Conservation (phyloP, 2,329 filamentous ascomycete genomes). For the Botrytis byssoidea region DNA sequence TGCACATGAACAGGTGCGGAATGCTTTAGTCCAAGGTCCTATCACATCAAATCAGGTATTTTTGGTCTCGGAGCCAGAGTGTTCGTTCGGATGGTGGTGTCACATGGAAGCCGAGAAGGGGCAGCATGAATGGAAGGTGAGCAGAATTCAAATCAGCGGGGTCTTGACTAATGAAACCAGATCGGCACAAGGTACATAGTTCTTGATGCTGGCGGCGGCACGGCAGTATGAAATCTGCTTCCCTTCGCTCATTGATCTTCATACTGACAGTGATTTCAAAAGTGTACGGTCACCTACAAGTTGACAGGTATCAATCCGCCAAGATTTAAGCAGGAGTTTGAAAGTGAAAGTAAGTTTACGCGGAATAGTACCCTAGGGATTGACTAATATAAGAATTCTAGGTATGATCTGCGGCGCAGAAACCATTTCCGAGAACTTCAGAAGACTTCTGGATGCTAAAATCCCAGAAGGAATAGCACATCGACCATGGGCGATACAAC, state of each 20-base stretch:
- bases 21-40: not conserved
- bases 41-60: not conserved
- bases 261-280: not conserved
- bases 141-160: not conserved
- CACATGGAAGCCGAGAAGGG: not conserved
- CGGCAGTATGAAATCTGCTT: not conserved
- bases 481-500: not conserved
- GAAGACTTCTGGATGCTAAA: not conserved
- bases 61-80: not conserved
- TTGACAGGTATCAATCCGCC: not conserved
- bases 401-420: constrained; percentile 16
- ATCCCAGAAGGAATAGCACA: not conserved
- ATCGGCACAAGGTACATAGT: not conserved
- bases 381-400: not conserved
- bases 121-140: not conserved
- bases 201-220: not conserved
- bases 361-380: not conserved
- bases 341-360: constrained; percentile 3
- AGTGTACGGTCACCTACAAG: constrained; percentile 8
- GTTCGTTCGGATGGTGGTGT: not conserved
- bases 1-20: not conserved
- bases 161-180: not conserved
- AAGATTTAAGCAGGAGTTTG: constrained; percentile 9
- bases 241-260: not conserved
- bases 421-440: constrained; percentile 10